Percentiles rank a stretch among this genome's conserved stretches.
Evolutionary conservation across 2,329 filamentous ascomycete species (phyloP).

Genomic region (Aureobasidium mangrovei): DNA sequence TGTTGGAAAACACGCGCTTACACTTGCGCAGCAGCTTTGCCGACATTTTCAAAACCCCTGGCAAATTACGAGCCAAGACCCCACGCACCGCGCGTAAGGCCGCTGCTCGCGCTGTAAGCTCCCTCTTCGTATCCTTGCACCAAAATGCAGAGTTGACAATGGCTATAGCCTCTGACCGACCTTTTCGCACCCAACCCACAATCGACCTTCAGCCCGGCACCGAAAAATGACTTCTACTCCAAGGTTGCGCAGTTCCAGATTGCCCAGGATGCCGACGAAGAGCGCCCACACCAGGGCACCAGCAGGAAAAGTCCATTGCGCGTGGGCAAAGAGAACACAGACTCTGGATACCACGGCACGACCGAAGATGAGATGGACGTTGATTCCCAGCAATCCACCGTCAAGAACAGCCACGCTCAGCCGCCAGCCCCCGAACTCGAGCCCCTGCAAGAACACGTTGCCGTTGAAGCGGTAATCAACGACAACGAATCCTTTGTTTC

Average conservation of each 20-base stretch:
- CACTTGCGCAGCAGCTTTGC: conserved; percentile 63
- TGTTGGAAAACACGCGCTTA: conserved; percentile 20
- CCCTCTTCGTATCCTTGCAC: conserved; percentile 51
- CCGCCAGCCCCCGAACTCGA: conserved; percentile 1
- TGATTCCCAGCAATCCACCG: conserved; percentile 17
- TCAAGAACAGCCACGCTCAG: conserved; percentile 11
- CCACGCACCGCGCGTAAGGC: conserved; percentile 61
- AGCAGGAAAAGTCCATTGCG: conserved; percentile 28
- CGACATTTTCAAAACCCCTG: conserved; percentile 92
- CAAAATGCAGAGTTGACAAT: conserved; percentile 43
- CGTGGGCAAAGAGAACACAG: conserved; percentile 34
- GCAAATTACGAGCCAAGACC: conserved; percentile 73
- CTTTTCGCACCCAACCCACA: conserved; percentile 39
- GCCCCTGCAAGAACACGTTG: conserved; percentile 10
- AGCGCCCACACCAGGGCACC: conserved; percentile 16
- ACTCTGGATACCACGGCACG: conserved; percentile 67
- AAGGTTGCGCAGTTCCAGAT: conserved; percentile 53
- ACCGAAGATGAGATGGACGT: conserved; percentile 45
- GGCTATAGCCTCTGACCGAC: conserved; percentile 38
- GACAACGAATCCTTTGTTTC: conserved; percentile 38
- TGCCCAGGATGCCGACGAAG: conserved; percentile 43
- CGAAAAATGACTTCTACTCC: conserved; percentile 41
- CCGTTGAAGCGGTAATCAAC: conserved; percentile 8
- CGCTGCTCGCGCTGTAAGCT: conserved; percentile 56
- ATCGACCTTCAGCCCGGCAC: conserved; percentile 24